phyloP scores from a whole-genome alignment of 495 filamentous ascomycete species.

The Niebla homalea region DNA sequence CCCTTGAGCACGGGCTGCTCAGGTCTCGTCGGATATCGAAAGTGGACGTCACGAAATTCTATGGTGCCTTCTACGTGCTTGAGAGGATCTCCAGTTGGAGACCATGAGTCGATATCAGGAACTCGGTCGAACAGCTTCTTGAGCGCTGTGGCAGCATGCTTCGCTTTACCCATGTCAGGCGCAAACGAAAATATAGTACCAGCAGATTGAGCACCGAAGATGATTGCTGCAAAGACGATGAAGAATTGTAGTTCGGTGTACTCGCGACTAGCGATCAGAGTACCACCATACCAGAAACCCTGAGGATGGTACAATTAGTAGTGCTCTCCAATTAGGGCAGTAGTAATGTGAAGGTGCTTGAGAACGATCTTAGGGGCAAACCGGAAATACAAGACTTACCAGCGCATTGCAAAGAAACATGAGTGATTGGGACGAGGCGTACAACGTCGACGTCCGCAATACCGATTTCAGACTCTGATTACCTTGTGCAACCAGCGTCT shows the following conservation, averaged over 20 bases:
- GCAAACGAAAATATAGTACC: conserved; percentile 82
- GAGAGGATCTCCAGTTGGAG: conserved; percentile 49
- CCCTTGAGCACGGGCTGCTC: conserved; percentile 69
- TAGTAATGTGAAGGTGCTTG: no score
- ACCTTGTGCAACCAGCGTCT: conserved; percentile 49
- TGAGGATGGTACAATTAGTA: no score
- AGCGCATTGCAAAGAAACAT: conserved; percentile 74
- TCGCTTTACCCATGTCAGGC: conserved; percentile 80
- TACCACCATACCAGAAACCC: conserved; percentile 88
- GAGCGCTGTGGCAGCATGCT: conserved; percentile 61
- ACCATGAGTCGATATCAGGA: conserved; percentile 76
- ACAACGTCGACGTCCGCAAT: conserved; percentile 54
- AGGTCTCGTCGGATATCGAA: conserved; percentile 67
- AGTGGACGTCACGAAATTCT: conserved; percentile 68
- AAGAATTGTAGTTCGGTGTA: conserved; percentile 73
- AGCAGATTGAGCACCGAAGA: conserved; percentile 74
- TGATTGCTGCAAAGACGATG: conserved; percentile 63
- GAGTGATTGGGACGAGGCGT: conserved; percentile 65
- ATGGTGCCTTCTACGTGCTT: conserved; percentile 49
- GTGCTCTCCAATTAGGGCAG: no score
- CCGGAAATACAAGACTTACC: no score
- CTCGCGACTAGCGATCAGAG: conserved; percentile 55
- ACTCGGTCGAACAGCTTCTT: conserved; percentile 67
- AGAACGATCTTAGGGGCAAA: no score
- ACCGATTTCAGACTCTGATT: conserved; percentile 50